A percentile compares a stretch with the other conserved stretches of the same genome.
Conservation (phyloP, 768 basidiomycete genomes). For the Tulasnella sp. region DNA sequence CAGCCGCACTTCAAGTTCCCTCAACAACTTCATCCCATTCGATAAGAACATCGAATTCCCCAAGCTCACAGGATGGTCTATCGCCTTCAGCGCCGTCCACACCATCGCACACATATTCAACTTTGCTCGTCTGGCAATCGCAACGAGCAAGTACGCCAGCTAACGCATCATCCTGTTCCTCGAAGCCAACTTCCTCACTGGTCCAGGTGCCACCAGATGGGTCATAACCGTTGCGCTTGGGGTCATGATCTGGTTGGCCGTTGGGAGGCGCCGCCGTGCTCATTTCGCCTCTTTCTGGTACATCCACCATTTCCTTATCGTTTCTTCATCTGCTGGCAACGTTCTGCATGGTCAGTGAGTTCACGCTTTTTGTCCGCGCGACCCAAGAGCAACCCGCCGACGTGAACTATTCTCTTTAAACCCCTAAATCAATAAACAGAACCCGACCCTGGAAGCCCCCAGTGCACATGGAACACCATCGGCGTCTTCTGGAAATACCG, state of each 20-base stretch:
- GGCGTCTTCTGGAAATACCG: slow-evolving; percentile 98
- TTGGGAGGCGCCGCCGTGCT: slow-evolving; percentile 67
- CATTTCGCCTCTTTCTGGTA: slow-evolving; percentile 90
- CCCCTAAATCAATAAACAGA: no score
- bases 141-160: slow-evolving; percentile 75
- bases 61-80: no score
- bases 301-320: slow-evolving; percentile 77
- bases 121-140: slow-evolving; percentile 22
- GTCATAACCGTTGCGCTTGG: slow-evolving; percentile 48
- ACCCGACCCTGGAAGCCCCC: slow-evolving; percentile 68
- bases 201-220: slow-evolving; percentile 39
- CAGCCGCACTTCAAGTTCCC: slow-evolving; percentile 70
- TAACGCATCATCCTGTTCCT: slow-evolving; percentile 45
- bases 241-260: slow-evolving; percentile 41
- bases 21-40: slow-evolving; percentile 70
- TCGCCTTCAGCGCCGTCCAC: no score
- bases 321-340: slow-evolving; percentile 94
- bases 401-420: background rate
- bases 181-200: slow-evolving; percentile 25
- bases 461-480: slow-evolving; percentile 73
- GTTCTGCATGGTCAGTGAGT: slow-evolving; percentile 82
- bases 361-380: background rate
- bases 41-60: background rate
- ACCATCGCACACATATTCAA: slow-evolving; percentile 56
- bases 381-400: background rate